Base-by-base conservation (phyloP, 2,329 filamentous ascomycete genomes). In the Colletotrichum tanaceti region DNA sequence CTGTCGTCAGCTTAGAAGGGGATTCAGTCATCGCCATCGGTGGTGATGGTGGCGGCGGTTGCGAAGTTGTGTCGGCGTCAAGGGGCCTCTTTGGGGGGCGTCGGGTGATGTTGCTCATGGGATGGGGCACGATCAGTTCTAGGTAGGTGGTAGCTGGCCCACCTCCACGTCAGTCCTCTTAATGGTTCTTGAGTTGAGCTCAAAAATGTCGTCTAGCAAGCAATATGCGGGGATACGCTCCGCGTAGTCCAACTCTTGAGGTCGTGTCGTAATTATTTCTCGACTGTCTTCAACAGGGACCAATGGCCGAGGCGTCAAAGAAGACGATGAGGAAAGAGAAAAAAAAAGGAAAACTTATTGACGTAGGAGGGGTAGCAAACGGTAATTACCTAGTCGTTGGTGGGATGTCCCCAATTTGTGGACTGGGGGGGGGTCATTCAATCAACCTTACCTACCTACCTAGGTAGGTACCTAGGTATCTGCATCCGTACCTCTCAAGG, bases 351-450 rank as follows among this genome's bases (percentile, higher is more conserved):
- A 35, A 35, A 35, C 32, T 35, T 10, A 50, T 69, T 69, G 66
- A 69, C 66, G 66, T 69, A 69, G 62, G 66, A 69, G 66, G 66
- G 66, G 66, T 69, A 69, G 58, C 16, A 18, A 18, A 55, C 38
- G 14, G 14, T 43, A 16, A 20, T 47, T 43, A n/a, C n/a, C n/a
- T n/a, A 16, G 35, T 47, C 57, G 62, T 61, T 57, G 66, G 66
- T 69, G 66, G 66, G 50, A 69, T 61, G 66, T 50, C 43, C 55
- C 22, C 22, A 28, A 28, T 24, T 24, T 49, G 52, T 55, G 52
- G 52, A 55, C 38, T 3, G 24, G 35, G 52, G 38, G 24, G 41
- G 47, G 54, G 38, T 13, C n/a, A n/a, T 55, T 20, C 18, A 6
- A 39, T n/a, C 20, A 50, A n/a, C n/a, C n/a, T n/a, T n/a, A n/a